Conservation (phyloP, 306 rosid genomes). For the Acacia acuminata region DNA sequence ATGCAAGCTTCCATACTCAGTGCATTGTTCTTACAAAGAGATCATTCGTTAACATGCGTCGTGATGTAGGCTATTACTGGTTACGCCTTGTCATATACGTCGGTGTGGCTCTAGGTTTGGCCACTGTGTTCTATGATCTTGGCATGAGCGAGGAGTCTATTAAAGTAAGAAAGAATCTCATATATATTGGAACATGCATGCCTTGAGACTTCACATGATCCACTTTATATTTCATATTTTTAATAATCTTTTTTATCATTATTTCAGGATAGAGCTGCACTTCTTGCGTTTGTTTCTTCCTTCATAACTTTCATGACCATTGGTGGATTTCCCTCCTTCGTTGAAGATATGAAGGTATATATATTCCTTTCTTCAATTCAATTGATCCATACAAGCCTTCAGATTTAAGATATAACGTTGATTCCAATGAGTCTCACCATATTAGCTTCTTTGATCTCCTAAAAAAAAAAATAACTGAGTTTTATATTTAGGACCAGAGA, state of each 20-base stretch:
- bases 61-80: slow-evolving; percentile 74
- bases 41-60: slow-evolving; percentile 64
- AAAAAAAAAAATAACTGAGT: too few relatives aligned
- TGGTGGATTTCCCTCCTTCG: slow-evolving; percentile 76
- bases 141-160: slow-evolving; percentile 43
- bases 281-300: slow-evolving; percentile 61
- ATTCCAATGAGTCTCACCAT: too few relatives aligned
- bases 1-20: slow-evolving; percentile 56
- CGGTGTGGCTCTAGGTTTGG: slow-evolving; percentile 40
- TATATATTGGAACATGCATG: neutral
- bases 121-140: slow-evolving; percentile 43
- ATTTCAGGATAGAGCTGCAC: slow-evolving; percentile 61
- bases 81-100: slow-evolving; percentile 57
- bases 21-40: slow-evolving; percentile 56
- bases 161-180: slow-evolving; percentile 35
- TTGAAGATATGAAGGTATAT: slow-evolving; percentile 69
- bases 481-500: too few relatives aligned
- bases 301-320: slow-evolving; percentile 73
- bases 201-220: neutral
- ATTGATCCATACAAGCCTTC: neutral
- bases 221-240: neutral
- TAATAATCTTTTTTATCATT: neutral
- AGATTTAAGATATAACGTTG: neutral
- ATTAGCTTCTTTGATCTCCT: too few relatives aligned
- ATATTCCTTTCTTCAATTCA: neutral